phyloP scores from a whole-genome alignment of 2,329 filamentous ascomycete genomes.

The Penicillium frequentans region DNA sequence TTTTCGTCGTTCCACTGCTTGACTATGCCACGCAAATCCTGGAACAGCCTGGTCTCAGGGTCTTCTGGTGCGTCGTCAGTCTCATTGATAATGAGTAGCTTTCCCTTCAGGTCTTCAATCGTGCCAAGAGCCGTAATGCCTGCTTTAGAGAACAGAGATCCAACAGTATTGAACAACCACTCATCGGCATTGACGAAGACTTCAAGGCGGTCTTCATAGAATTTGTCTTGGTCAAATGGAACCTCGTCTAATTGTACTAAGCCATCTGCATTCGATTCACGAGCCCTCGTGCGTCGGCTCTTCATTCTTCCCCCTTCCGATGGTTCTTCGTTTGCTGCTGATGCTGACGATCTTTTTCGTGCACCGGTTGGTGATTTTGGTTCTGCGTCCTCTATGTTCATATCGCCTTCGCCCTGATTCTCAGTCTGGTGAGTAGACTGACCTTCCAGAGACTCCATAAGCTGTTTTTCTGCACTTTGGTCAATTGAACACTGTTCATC shows the following conservation, averaged over 20 bases:
- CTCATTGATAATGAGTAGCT: slow-evolving; percentile 18
- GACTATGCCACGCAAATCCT: slow-evolving; percentile 47
- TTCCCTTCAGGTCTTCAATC: slow-evolving; percentile 40
- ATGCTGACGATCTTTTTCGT: slow-evolving; percentile 62
- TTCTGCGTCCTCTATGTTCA: slow-evolving; percentile 29
- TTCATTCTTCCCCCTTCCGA: slow-evolving; percentile 57
- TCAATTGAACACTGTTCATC: slow-evolving; percentile 38
- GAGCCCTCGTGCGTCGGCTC: slow-evolving; percentile 61
- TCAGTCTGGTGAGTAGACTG: slow-evolving; percentile 27
- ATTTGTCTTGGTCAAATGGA: slow-evolving; percentile 53
- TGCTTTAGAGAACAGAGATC: slow-evolving; percentile 53
- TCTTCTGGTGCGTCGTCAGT: slow-evolving; percentile 17
- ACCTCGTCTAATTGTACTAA: slow-evolving; percentile 47
- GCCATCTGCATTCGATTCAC: slow-evolving; percentile 56
- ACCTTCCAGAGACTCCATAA: slow-evolving; percentile 37
- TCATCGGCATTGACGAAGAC: slow-evolving; percentile 57
- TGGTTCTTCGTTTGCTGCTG: slow-evolving; percentile 58
- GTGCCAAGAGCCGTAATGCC: slow-evolving; percentile 48
- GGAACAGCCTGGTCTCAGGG: slow-evolving; percentile 32
- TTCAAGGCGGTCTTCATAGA: slow-evolving; percentile 57
- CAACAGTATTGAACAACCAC: slow-evolving; percentile 56
- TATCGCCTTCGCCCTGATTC: slow-evolving; percentile 18
- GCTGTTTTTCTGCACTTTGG: slow-evolving; percentile 37
- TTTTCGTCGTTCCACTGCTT: slow-evolving; percentile 48
- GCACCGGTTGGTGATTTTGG: slow-evolving; percentile 39